Percentiles rank a stretch among this genome's conserved stretches.
Evolutionary conservation across 495 filamentous ascomycete genomes (phyloP).

Genomic region (Penicillium canescens): DNA sequence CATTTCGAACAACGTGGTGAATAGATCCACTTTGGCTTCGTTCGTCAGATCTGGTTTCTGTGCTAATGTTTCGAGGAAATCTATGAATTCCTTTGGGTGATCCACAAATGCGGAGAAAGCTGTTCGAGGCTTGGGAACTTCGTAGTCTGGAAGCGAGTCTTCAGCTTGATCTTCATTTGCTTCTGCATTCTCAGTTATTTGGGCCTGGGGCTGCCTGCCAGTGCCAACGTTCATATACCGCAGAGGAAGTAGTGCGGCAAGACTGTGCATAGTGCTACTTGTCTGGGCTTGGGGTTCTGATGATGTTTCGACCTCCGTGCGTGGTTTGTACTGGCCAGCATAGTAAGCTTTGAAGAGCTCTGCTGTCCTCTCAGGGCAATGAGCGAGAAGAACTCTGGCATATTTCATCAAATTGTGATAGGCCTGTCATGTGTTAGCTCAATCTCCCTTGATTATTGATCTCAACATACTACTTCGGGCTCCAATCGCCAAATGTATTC

Average conservation of each 20-base stretch:
- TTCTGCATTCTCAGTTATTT: slow-evolving; percentile 26
- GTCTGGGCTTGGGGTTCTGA: slow-evolving; percentile 55
- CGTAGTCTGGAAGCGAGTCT: slow-evolving; percentile 32
- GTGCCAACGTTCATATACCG: slow-evolving; percentile 75
- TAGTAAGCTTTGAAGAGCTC: slow-evolving; percentile 92
- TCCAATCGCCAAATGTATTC: slow-evolving; percentile 89
- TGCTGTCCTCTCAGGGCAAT: slow-evolving; percentile 79
- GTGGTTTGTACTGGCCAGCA: slow-evolving; percentile 77
- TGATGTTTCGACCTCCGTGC: slow-evolving; percentile 58
- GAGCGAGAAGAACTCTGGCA: slow-evolving; percentile 80
- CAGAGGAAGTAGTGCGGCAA: slow-evolving; percentile 78
- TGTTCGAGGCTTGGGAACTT: slow-evolving; percentile 74
- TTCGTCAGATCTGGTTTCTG: slow-evolving; percentile 65
- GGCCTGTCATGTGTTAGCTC: slow-evolving; percentile 49
- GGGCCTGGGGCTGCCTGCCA: slow-evolving; percentile 42
- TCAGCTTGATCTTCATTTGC: slow-evolving; percentile 25
- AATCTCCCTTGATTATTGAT: neutral
- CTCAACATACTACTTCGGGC: slow-evolving; percentile 66
- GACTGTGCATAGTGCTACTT: slow-evolving; percentile 74
- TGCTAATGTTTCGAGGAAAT: slow-evolving; percentile 84
- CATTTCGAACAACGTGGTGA: slow-evolving; percentile 97
- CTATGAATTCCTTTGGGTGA: slow-evolving; percentile 84
- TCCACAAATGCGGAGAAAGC: slow-evolving; percentile 98
- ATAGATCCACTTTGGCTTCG: slow-evolving; percentile 78
- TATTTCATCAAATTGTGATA: slow-evolving; percentile 95